Evolutionary conservation across 805 yeast species (phyloP), one percentile per base, ranked within the genome.

Genomic region (Candida morakotiae): DNA sequence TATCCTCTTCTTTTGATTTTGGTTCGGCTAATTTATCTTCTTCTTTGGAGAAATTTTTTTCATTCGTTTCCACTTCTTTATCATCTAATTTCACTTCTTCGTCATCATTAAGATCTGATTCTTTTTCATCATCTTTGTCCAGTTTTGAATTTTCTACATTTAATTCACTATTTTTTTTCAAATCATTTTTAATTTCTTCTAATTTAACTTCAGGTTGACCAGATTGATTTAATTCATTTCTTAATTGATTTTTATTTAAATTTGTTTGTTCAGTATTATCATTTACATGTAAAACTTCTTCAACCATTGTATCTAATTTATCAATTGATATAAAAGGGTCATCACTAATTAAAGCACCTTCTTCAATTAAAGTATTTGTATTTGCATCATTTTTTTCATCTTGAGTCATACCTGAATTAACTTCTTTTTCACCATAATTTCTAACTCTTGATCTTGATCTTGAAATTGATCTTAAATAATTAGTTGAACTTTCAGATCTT

Each of bases 391-490:
- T 58, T 37, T 57, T 58, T 32, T 57, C 62, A 35, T 52, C 49
- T 16, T 39, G 28, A 18, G 43, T 44, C 4, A 14, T 49, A 4
- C 24, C 37, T 13, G 35, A 30, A 19, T 56, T 54, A 11, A 27
- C 24, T 19, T 32, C 41, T 10, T 28, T 29, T 9, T 24, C 25
- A 14, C 28, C 24, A 14, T 16, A 15, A 7, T 23, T 26, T 21
- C 42, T 27, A 20, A 64, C 66, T 55, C 83, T 68, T 6, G 83
- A 75, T 49, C 84, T 65, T 1, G 84, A 78, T 55, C 84, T 66
- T 1, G 85, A 79, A 31, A 79, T 77, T 1, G 83, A 75, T 47
- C 88, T 71, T 45, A 83, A 63, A 51, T 80, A 83, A 42, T 75
- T 65, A 28, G 73, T 56, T 0, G 79, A 72, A 13, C 78, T 63